phyloP scores from a whole-genome alignment of 495 filamentous ascomycete genomes.

The Tuber borchii region DNA sequence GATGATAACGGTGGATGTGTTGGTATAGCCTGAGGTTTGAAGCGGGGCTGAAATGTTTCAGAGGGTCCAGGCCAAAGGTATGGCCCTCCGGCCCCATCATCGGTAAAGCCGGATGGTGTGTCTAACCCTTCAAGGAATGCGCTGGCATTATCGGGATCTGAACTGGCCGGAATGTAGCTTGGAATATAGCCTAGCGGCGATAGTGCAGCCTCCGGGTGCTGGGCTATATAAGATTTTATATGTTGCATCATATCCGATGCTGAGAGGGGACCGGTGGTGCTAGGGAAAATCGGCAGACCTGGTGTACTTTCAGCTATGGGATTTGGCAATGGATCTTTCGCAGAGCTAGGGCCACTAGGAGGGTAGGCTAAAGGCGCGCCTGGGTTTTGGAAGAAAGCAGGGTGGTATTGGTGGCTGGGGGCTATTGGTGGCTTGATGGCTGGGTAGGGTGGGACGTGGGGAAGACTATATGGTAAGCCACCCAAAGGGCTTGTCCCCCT shows the following conservation, averaged over 20 bases:
- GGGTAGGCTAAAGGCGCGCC: background rate
- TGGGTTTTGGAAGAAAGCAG: background rate
- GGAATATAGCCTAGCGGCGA: background rate
- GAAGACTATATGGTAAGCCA: background rate
- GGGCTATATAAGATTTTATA: background rate
- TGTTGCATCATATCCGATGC: background rate
- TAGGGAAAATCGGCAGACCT: background rate
- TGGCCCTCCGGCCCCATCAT: background rate
- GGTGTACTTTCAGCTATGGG: background rate
- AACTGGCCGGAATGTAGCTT: slow-evolving; percentile 4
- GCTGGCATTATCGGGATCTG: background rate
- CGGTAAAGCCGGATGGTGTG: slow-evolving; percentile 9
- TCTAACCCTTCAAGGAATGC: background rate
- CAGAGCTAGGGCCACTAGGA: background rate
- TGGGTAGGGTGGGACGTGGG: background rate
- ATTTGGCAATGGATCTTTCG: background rate
- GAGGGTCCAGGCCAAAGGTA: background rate
- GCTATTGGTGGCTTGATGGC: background rate
- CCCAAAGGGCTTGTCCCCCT: background rate
- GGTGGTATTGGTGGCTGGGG: background rate
- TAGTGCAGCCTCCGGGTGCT: background rate
- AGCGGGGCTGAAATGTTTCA: background rate
- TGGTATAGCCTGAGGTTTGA: slow-evolving; percentile 11
- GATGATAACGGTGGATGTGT: slow-evolving; percentile 19
- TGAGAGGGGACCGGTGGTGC: background rate